Evolutionary conservation across 371 early-diverging fungal genomes (phyloP).

Genomic region (Mucor indicus): DNA sequence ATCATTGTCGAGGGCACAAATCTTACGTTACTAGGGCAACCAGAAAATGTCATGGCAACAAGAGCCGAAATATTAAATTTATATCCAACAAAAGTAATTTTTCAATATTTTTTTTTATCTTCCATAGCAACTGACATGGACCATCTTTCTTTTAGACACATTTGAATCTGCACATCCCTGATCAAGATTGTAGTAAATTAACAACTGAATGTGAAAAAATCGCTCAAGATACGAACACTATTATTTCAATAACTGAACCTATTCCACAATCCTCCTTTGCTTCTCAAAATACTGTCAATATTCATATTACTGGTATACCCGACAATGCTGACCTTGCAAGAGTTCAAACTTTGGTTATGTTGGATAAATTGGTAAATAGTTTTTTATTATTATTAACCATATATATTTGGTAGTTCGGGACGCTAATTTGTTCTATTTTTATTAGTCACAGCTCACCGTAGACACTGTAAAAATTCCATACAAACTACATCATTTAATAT

Average conservation of each 20-base stretch:
- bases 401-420: background rate
- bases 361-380: slow-evolving; percentile 2
- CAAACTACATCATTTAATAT: slow-evolving; percentile 60
- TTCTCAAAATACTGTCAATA: slow-evolving; percentile 20
- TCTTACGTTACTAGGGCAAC: slow-evolving; percentile 39
- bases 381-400: background rate
- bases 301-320: background rate
- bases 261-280: slow-evolving; percentile 30
- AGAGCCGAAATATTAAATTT: slow-evolving; percentile 40
- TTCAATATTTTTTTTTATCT: background rate
- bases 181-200: slow-evolving; percentile 27
- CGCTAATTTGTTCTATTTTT: background rate
- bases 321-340: slow-evolving; percentile 40
- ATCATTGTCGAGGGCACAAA: slow-evolving; percentile 36
- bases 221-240: slow-evolving; percentile 36
- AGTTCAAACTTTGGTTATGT: background rate
- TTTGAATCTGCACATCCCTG: slow-evolving; percentile 38
- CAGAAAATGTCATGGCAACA: slow-evolving; percentile 36
- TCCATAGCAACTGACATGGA: too few relatives aligned
- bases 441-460: slow-evolving; percentile 20
- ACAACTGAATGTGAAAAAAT: slow-evolving; percentile 33
- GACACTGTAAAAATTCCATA: slow-evolving; percentile 29
- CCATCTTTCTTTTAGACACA: slow-evolving; percentile 33
- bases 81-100: slow-evolving; percentile 45
- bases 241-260: slow-evolving; percentile 23